Evolutionary conservation across 768 basidiomycete species (phyloP), one percentile per base, ranked within the genome.

Genomic region (Lyophyllum decastes): DNA sequence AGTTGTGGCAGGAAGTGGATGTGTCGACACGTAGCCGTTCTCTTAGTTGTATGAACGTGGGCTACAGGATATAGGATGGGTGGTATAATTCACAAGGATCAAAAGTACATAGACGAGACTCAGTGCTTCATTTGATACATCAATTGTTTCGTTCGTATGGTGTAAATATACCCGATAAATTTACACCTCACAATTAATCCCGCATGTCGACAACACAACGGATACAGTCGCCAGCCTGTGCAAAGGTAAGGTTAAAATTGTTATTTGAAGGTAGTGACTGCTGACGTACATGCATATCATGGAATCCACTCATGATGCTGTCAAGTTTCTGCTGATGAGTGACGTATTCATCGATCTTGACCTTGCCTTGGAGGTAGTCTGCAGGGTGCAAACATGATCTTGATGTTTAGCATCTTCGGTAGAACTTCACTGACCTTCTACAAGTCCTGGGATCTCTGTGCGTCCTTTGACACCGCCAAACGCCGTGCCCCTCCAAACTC

Each of bases 391-490:
- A 10, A 22, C 34, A 35, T 54, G 34, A 25, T 41, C 50, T 24
- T 49, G 12, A 40, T 11, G 41, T 43, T n/a, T 12, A 16, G 5
- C 44, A n/a, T 51, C n/a, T 5, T 4, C 38, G 24, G 12, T 12
- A 46, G 19, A 33, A 54, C 12, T 19, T 35, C 4, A 61, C 73
- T 64, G 59, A 92, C 93, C 92, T 72, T 95, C 87, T 8, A 98
- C 95, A 33, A 98, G 86, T 22, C 92, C 92, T 44, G 95, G 95
- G 41, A 98, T 78, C 74, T 98, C 96, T 17, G 95, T 94, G 56
- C 97, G 86, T 34, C 96, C 97, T 78, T 98, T 98, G 63, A 99
- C 95, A 52, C 97, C 97, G 55, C 97, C 97, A 67, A 98, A 99
- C 2, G 97, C 97, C 34, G 84, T 79, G 44, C 97, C 97, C 67